phyloP scores from a whole-genome alignment of 2,329 filamentous ascomycete species.

The Huntiella abstrusa region DNA sequence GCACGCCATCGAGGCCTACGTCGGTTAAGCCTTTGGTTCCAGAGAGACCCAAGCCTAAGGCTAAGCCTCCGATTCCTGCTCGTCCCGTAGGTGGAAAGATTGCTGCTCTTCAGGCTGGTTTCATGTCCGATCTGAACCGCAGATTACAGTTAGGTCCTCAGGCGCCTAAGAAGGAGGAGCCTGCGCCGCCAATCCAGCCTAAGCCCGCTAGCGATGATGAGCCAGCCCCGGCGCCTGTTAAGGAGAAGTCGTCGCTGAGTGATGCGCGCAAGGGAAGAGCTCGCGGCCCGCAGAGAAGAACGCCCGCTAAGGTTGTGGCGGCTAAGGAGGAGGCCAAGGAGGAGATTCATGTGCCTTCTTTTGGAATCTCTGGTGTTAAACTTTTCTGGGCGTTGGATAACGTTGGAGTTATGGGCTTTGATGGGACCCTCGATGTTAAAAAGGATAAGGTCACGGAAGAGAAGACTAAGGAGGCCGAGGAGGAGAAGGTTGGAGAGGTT shows the following conservation, averaged over 20 bases:
- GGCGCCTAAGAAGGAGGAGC: conserved; percentile 55
- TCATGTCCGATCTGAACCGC: conserved; percentile 85
- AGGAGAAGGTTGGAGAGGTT: neutral
- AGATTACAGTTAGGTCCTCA: conserved; percentile 75
- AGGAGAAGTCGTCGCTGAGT: conserved; percentile 44
- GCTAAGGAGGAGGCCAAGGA: conserved; percentile 17
- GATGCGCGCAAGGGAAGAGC: conserved; percentile 86
- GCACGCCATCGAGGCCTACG: conserved; percentile 18
- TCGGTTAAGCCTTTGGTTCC: conserved; percentile 14
- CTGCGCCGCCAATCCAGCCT: conserved; percentile 13
- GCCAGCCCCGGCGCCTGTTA: conserved; percentile 25
- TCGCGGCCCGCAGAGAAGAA: conserved; percentile 64
- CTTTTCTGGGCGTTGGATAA: conserved; percentile 34
- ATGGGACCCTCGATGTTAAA: conserved; percentile 16
- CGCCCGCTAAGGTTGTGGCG: conserved; percentile 32
- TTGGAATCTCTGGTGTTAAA: conserved; percentile 29
- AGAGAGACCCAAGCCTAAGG: conserved; percentile 40
- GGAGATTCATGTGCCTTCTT: conserved; percentile 17
- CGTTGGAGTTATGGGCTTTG: conserved; percentile 26
- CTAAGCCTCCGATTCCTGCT: conserved; percentile 64
- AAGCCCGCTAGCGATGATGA: conserved; percentile 32
- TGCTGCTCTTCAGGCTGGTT: conserved; percentile 73
- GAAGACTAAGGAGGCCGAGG: neutral
- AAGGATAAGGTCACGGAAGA: neutral
- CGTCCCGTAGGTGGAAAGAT: conserved; percentile 72